These are phyloP conservation scores for Malus asiatica DNA, from an alignment of 306 rosid species.

Conservation along the genomic window DNA sequence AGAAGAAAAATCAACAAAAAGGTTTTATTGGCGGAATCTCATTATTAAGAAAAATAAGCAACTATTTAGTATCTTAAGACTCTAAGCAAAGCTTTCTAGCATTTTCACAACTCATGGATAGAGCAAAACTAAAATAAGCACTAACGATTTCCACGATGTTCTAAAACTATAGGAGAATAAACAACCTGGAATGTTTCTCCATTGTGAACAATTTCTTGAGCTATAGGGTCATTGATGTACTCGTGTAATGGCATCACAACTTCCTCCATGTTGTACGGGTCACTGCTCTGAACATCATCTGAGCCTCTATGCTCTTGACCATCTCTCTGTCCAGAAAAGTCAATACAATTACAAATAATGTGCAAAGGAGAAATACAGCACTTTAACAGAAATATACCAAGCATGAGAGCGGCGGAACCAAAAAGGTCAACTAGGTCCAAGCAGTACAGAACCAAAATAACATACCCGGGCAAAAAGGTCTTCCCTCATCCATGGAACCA, in stretches of 20 bases:
- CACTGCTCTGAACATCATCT: conserved; percentile 21
- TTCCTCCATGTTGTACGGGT: conserved; percentile 63
- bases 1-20: not conserved
- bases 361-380: conserved; percentile 6
- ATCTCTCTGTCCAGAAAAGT: conserved; percentile 54
- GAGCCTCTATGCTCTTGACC: conserved; percentile 36
- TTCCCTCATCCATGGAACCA: conserved; percentile 96
- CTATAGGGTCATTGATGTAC: conserved; percentile 63
- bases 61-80: not conserved
- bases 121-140: not conserved
- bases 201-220: conserved; percentile 74
- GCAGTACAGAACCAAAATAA: not conserved
- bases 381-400: not conserved
- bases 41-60: not conserved
- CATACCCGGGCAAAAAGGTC: conserved; percentile 84
- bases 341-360: not conserved
- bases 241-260: conserved; percentile 78
- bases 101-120: not conserved
- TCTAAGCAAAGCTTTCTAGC: not conserved
- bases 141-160: conserved; percentile 7
- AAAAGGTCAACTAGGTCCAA: not conserved
- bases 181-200: conserved; percentile 98
- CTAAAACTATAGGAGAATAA: not conserved
- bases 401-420: not conserved
- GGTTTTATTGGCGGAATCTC: not conserved